These are phyloP conservation scores for Suillus subluteus DNA, from an alignment of 768 basidiomycete genomes.

Conservation along the genomic window DNA sequence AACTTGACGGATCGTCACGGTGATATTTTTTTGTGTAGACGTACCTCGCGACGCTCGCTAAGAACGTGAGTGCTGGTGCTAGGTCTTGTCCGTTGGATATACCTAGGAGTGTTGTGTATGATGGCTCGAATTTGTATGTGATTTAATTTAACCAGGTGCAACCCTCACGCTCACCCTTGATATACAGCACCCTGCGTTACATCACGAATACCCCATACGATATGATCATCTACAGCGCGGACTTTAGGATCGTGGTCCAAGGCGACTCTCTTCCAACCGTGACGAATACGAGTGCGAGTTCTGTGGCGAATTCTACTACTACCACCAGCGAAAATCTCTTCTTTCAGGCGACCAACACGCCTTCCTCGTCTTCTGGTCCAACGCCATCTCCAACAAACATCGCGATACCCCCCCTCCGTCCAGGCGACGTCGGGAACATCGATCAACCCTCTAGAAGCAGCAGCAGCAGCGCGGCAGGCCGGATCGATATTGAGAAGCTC, in stretches of 20 bases:
- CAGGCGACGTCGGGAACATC: constrained; percentile 11
- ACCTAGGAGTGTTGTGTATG: constrained; percentile 28
- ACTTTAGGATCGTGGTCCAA: constrained; percentile 44
- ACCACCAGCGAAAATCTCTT: not conserved
- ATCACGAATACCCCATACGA: constrained; percentile 26
- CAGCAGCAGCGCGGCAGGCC: constrained; percentile 17
- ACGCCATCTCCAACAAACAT: constrained; percentile 9
- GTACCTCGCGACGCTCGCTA: constrained; percentile 47
- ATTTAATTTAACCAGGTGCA: not conserved
- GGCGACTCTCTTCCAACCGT: not conserved
- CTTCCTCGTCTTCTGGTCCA: not conserved
- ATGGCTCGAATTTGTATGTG: constrained; percentile 38
- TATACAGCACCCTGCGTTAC: constrained; percentile 38
- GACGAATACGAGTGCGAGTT: not conserved
- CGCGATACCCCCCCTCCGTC: constrained; percentile 8
- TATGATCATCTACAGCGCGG: constrained; percentile 50
- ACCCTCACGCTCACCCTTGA: not conserved
- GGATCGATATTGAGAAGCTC: constrained; percentile 38
- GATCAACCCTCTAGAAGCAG: constrained; percentile 16
- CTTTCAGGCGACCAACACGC: not conserved
- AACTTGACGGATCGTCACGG: not conserved
- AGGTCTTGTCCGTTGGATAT: constrained; percentile 31
- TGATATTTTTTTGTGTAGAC: constrained; percentile 32
- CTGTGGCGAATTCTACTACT: not conserved
- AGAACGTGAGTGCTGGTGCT: constrained; percentile 41